Evolutionary conservation across 2,329 filamentous ascomycete genomes (phyloP).

Genomic region (Magnaporthales sp.): DNA sequence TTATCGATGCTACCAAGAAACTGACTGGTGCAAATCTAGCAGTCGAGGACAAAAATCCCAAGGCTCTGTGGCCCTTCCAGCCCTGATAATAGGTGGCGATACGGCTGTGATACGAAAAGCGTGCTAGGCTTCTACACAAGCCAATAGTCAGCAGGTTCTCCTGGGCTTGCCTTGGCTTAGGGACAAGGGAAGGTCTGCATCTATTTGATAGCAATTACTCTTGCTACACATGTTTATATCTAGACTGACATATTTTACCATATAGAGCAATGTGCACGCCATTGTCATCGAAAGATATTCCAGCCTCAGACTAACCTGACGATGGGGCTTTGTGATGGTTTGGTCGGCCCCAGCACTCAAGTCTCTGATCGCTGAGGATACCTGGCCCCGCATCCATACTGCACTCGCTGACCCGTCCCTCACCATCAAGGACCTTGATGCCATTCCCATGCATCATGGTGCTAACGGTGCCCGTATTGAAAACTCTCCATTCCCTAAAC

Average conservation of each 20-base stretch:
- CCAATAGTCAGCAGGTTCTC: not conserved
- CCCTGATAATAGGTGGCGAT: not conserved
- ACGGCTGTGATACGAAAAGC: not conserved
- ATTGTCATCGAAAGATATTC: not conserved
- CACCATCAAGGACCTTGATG: not conserved
- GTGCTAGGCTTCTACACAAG: too few species aligned
- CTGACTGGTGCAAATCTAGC: too few species aligned
- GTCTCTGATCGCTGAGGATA: not conserved
- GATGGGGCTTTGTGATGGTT: not conserved
- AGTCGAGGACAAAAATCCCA: too few species aligned
- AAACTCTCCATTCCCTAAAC: not conserved
- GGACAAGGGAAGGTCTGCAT: not conserved
- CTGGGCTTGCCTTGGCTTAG: constrained; percentile 1
- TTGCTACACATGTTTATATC: too few species aligned
- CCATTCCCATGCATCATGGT: not conserved
- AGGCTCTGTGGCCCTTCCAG: not conserved
- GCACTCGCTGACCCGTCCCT: not conserved
- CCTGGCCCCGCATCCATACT: constrained; percentile 1
- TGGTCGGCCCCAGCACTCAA: constrained; percentile 1
- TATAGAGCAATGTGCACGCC: not conserved
- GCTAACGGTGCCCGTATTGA: not conserved
- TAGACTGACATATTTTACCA: too few species aligned
- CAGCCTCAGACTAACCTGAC: not conserved
- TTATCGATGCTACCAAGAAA: too few species aligned
- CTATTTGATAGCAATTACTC: too few species aligned